Evolutionary conservation across 192 early-diverging fungal species (phyloP), one percentile per base, ranked within the genome.

Genomic region (Backusella sp.): DNA sequence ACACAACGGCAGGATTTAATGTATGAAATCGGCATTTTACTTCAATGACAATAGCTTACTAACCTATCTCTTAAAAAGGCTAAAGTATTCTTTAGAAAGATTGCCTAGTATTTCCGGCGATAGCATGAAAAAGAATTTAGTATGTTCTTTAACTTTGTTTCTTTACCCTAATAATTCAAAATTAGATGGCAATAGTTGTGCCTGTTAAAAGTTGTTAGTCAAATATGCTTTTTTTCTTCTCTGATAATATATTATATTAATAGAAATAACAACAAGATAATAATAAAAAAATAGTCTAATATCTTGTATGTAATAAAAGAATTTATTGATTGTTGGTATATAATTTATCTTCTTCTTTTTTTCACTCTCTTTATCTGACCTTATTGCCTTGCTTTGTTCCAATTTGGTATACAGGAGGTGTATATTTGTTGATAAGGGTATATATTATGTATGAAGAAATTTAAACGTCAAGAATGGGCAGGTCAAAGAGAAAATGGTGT

Each of bases 1-100:
- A 91, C 76, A 97, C 98, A 52, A 99, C 98, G 85, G 97, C 96
- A 8, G 97, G 96, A 21, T 96, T 98, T 82, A 99, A 99, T 82
- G 97, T 79, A 67, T 49, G 14, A 36, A 32, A 53, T 21, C 34
- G 6, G 5, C 14, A 5, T 21, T 65, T 32, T 2, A 14, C 34
- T 28, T 67, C 14, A 1, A 4, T 21, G n/a, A 42, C 11, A 6
- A 12, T 1, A 26, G 28, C 42, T 9, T 28, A 70, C 30, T 37
- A 44, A 36, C 26, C 21, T 49, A 49, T 49, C 46, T 44, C 12
- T 46, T 46, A 11, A 14, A 32, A 56, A 79, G 77, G 73, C 98
- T 30, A 98, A 99, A 87, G 92, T 91, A 2, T 89, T 99, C 59
- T 99, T 99, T 80, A 91, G 94, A 76, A 98, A 96, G 83, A 97